A percentile compares a stretch with the other conserved stretches of the same genome.
phyloP scores from a whole-genome alignment of 1,139 yeast species.

The Geotrichum klebahnii region DNA sequence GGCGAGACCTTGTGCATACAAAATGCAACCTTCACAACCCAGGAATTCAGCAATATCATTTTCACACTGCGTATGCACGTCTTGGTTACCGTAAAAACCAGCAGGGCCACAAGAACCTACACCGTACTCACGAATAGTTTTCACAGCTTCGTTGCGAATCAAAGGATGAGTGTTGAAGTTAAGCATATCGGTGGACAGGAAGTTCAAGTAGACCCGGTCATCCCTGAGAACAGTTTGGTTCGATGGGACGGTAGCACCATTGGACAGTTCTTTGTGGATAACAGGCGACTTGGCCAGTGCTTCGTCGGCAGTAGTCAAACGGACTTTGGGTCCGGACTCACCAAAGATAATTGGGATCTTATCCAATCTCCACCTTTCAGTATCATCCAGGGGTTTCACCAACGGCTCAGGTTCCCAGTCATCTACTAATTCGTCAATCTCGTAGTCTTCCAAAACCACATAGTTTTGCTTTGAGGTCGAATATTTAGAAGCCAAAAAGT shows the following conservation, averaged over 20 bases:
- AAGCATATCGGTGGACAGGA: conserved; percentile 45
- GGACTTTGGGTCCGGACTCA: conserved; percentile 52
- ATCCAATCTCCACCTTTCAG: conserved; percentile 59
- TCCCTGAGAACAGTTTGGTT: conserved; percentile 23
- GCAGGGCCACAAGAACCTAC: conserved; percentile 99
- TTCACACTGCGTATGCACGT: conserved; percentile 79
- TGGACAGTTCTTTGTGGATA: conserved; percentile 6
- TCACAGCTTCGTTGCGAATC: conserved; percentile 55
- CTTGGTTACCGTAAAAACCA: conserved; percentile 94
- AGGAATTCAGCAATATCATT: conserved; percentile 69
- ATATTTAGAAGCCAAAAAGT: conserved; percentile 76
- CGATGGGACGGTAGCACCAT: conserved; percentile 4
- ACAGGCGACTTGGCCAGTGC: conserved; percentile 21
- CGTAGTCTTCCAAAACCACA: conserved; percentile 59
- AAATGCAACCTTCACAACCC: conserved; percentile 71
- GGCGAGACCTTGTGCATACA: conserved; percentile 90
- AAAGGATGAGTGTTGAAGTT: conserved; percentile 56
- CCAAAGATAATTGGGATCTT: conserved; percentile 63
- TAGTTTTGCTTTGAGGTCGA: conserved; percentile 72
- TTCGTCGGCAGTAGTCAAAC: conserved; percentile 29
- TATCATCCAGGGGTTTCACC: conserved; percentile 50
- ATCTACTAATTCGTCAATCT: conserved; percentile 74
- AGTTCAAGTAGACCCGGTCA: conserved; percentile 32
- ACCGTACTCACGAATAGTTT: conserved; percentile 66
- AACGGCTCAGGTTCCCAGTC: conserved; percentile 93